Evolutionary conservation across 2,329 filamentous ascomycete genomes (phyloP), one percentile per base, ranked within the genome.

Genomic region (Anisogramma anomala): DNA sequence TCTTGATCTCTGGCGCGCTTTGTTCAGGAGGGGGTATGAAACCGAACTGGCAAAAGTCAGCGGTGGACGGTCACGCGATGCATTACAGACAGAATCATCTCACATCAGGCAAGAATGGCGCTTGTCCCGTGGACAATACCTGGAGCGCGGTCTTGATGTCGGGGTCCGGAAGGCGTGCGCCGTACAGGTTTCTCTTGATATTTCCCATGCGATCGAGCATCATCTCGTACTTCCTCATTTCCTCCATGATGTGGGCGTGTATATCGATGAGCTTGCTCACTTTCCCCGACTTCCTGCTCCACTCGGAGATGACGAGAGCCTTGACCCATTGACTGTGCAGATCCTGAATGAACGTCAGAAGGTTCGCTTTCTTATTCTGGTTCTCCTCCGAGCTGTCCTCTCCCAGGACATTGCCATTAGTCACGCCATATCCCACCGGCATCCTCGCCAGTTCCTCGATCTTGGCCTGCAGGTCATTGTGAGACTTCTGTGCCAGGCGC

Each of bases 271-370:
- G 71, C 59, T 82, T 86, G 64, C 82, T 83, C 51, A 96, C 84
- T 51, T 83, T 77, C 28, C 77, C 71, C 25, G 82, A 78, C 58
- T 84, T 81, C 54, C 83, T 74, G 56, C 83, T 84, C 91, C 91
- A 98, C 61, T 91, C 82, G 2, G 83, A 79, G 34, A 98, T 79
- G 17, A 98, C 86, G 15, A 95, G 69, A 6, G 88, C 75, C 64
- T 98, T 96, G 58, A 94, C 85, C 69, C 93, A 96, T 64, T 85
- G 86, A 22, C 81, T 78, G 55, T 94, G 81, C 54, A 82, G 77
- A 17, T 78, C 74, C 57, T 89, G 81, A 7, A 83, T 78, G 63
- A 91, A 94, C 32, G 83, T 76, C 45, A 94, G 62, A 39, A 95
- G 60, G 26, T 69, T 63, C 20, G 75, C 63, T 61, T 94, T 95